Conservation (phyloP, 306 rosid genomes). For the Cyclanthera cordifolia region DNA sequence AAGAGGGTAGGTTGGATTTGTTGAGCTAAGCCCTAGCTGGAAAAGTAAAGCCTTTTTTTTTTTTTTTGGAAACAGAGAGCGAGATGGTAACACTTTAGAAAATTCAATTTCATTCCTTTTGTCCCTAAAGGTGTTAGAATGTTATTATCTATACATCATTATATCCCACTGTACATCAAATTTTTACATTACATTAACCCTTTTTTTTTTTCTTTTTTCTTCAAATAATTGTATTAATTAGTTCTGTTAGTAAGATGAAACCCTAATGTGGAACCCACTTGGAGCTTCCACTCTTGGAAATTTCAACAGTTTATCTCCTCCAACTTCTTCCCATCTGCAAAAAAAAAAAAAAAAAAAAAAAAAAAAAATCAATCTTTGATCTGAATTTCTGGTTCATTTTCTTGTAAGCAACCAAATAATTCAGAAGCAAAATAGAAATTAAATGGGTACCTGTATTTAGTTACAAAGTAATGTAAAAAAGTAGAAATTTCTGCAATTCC, state of each 20-base stretch:
- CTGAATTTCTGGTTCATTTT: not conserved
- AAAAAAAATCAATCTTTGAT: not conserved
- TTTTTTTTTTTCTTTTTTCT: not conserved
- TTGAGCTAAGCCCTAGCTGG: not conserved
- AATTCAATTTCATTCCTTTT: constrained; percentile 16
- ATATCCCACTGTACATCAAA: constrained; percentile 28
- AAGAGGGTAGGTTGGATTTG: not conserved
- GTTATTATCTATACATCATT: constrained; percentile 19
- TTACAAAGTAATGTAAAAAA: constrained; percentile 77
- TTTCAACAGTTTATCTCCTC: constrained; percentile 78
- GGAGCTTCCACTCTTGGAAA: constrained; percentile 98
- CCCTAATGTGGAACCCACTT: constrained; percentile 82
- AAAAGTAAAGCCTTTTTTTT: not conserved
- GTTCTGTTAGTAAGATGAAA: constrained; percentile 41
- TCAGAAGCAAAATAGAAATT: not conserved
- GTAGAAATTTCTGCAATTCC: constrained; percentile 85
- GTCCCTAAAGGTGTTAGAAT: constrained; percentile 28
- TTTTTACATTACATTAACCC: not conserved
- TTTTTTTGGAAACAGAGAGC: not conserved
- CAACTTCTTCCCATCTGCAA: constrained; percentile 96
- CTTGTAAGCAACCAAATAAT: not conserved
- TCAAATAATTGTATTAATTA: not conserved
- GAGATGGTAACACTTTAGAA: not conserved
- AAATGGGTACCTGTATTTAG: constrained; percentile 81
- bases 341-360: not conserved